Base-by-base conservation (phyloP, 1,139 yeast species). In the Sugiyamaella grinbergsii region DNA sequence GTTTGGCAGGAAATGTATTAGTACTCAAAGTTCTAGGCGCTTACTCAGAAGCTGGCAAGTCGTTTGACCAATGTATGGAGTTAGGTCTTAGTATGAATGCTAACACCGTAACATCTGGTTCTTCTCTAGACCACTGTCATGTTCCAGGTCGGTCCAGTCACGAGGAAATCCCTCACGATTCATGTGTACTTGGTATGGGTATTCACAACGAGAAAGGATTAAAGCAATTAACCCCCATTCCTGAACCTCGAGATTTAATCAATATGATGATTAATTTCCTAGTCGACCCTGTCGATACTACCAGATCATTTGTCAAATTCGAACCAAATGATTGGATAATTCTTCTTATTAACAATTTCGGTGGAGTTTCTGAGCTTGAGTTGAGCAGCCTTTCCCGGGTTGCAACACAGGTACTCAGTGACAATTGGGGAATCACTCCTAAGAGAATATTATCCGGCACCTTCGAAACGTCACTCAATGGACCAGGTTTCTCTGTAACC, bases 171-270 rank as follows among this genome's bases (percentile, higher is more conserved):
- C 52, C 55, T 1, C 8, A 22, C 3, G 51, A 52, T 20, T 26
- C 47, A 13, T 51, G 54, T 34, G 80, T 76, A 49, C 66, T 77
- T 40, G 80, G 81, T 5, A 67, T 77, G 57, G 80, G 81, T 3
- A 76, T 77, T 47, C 81, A 77, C 58, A 77, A 76, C 54, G 81
- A 77, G 58, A 79, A 79, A 1, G 80, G 80, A 19, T 74, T 74
- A 37, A 62, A 66, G 37, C 50, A 50, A 22, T 32, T 52, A 7
- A 38, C 46, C 13, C 50, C 53, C 3, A 66, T 77, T 45, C 81
- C 81, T 5, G 60, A 70, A 2, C 71, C 73, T 51, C 74, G 71
- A 38, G 71, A 66, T 16, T 65, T 77, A 47, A 63, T 77, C 42
- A 38, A 23, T 22, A 58, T 62, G 18, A 60, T 77, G 59, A 66